Evolutionary conservation across 768 basidiomycete genomes (phyloP).

Genomic region (Rhodotorula graminis): DNA sequence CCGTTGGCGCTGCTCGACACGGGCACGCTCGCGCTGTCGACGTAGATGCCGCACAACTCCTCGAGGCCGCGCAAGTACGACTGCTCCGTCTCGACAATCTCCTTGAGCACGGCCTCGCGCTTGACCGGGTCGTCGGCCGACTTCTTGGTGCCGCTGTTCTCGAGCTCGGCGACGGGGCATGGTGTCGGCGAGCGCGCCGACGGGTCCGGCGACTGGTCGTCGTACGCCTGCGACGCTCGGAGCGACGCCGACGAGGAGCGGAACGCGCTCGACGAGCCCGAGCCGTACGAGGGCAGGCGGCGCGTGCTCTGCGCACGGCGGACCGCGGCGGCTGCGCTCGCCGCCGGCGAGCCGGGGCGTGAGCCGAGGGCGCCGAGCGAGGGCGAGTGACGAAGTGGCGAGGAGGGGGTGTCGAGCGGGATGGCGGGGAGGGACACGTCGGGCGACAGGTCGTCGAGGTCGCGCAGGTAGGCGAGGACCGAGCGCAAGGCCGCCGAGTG

Average conservation of each 20-base stretch:
- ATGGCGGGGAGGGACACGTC: conserved; percentile 44
- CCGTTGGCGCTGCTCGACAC: conserved; percentile 58
- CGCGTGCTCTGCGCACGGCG: conserved; percentile 29
- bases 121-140: conserved; percentile 75
- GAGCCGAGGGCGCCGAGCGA: conserved; percentile 14
- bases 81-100: conserved; percentile 92
- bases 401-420: conserved; percentile 15
- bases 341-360: conserved; percentile 9
- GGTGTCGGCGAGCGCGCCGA: neutral
- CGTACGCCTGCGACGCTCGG: conserved; percentile 18
- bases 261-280: neutral
- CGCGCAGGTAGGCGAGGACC: conserved; percentile 91
- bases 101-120: conserved; percentile 74
- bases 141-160: neutral
- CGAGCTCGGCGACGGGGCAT: neutral
- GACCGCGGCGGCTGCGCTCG: neutral
- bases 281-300: conserved; percentile 6
- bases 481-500: conserved; percentile 57
- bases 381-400: conserved; percentile 15
- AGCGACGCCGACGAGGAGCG: conserved; percentile 7
- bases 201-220: neutral
- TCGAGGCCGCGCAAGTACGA: conserved; percentile 92
- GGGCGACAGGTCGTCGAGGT: conserved; percentile 84
- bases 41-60: conserved; percentile 91
- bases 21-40: conserved; percentile 70